A percentile compares a stretch with the other conserved stretches of the same genome.
Evolutionary conservation across 2,329 filamentous ascomycete species (phyloP).

Genomic region (Phaeosphaeriaceae sp.): DNA sequence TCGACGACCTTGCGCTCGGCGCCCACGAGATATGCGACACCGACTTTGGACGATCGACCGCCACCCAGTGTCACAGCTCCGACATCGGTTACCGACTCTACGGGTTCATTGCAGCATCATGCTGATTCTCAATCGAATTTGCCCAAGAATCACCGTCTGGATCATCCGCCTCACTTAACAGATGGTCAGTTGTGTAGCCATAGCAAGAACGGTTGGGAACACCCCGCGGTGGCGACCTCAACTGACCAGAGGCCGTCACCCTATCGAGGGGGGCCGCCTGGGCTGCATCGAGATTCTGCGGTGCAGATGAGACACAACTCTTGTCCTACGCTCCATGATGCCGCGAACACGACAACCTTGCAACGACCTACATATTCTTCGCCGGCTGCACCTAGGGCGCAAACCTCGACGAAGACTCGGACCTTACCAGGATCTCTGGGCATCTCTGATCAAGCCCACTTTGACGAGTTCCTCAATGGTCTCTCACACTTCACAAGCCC

Average conservation of each 20-base stretch:
- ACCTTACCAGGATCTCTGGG: neutral
- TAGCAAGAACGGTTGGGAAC: neutral
- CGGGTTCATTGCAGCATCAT: constrained; percentile 8
- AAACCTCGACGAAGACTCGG: neutral
- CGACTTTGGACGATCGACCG: constrained; percentile 20
- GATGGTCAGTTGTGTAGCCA: neutral
- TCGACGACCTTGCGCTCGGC: constrained; percentile 21
- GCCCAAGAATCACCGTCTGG: constrained; percentile 10
- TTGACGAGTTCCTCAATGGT: constrained; percentile 12
- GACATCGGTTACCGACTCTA: constrained; percentile 20
- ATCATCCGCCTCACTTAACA: constrained; percentile 6
- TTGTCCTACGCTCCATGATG: constrained; percentile 26
- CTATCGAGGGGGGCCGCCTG: constrained; percentile 2
- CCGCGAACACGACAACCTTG: constrained; percentile 8
- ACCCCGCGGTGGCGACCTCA: neutral
- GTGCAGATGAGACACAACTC: constrained; percentile 22
- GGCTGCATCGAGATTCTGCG: constrained; percentile 3
- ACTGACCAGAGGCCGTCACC: neutral
- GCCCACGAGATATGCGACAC: constrained; percentile 26
- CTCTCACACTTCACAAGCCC: constrained; percentile 6
- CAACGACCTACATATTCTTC: constrained; percentile 19
- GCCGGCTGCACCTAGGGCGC: constrained; percentile 2
- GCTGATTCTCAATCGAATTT: constrained; percentile 4
- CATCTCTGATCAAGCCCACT: constrained; percentile 2
- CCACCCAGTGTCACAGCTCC: constrained; percentile 32